Evolutionary conservation across 2,329 filamentous ascomycete species (phyloP), one percentile per base, ranked within the genome.

Genomic region (Ceratocystis eucalypticola): DNA sequence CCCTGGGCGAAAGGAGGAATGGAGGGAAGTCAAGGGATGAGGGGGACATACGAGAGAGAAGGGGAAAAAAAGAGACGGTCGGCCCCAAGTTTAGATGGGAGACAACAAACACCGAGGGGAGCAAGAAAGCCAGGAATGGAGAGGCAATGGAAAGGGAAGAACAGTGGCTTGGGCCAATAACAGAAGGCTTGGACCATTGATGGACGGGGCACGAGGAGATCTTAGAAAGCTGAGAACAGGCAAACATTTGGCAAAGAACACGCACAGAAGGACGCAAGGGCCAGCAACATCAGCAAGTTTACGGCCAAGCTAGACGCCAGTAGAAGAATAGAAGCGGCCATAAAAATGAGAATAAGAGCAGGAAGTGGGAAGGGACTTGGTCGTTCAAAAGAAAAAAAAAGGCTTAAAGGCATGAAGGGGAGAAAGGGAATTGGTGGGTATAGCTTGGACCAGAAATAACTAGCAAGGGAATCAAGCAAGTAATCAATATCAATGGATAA

Each of bases 171-270:
- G 50, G 50, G 22, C 50, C 50, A 25, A 55, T 55, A 55, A 41
- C 22, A 28, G 2, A 25, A 25, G 50, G 50, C 50, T 25, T 55
- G 50, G 50, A 25, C 50, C 50, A 55, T 4, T 25, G 50, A 15
- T 25, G 50, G 8, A 55, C 50, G 50, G 50, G 50, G 25, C 50
- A 55, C 50, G 20, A 17, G 50, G 22, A 17, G 50, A 55, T 25
- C 50, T 25, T 15, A 28, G 22, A 15, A 55, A 55, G 7, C 46
- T 22, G 22, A 50, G 46, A 50, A 50, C 46, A 50, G 46, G 46
- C 22, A 50, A 50, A 50, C 46, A 50, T n/a, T n/a, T 20, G 22
- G 46, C 50, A 55, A 55, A 55, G 50, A 55, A 55, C 50, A 55
- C 50, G 50, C 50, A 55, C 50, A 55, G 50, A 55, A 55, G 50